phyloP scores from a whole-genome alignment of 495 filamentous ascomycete species.

The Tuber indicum region DNA sequence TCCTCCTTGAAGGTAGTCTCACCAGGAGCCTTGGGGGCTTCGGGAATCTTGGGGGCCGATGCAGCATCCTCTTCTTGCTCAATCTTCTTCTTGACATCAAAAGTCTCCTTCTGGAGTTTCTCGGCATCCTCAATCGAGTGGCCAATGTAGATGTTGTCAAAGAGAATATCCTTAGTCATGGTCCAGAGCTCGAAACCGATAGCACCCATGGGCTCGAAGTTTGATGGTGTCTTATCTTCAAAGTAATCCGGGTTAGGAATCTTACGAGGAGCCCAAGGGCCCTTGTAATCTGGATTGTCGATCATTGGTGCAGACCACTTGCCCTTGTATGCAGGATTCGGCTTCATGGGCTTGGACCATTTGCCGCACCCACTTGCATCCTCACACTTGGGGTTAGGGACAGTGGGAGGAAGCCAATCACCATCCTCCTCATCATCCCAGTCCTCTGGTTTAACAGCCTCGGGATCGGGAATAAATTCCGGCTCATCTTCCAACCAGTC shows the following conservation, averaged over 20 bases:
- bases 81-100: constrained; percentile 79
- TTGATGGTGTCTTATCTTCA: constrained; percentile 94
- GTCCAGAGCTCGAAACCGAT: constrained; percentile 99
- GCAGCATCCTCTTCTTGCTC: constrained; percentile 80
- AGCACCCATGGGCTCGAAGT: constrained; percentile 97
- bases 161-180: constrained; percentile 97
- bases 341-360: constrained; percentile 87
- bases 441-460: constrained; percentile 97
- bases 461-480: constrained; percentile 78
- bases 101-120: constrained; percentile 85
- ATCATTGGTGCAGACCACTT: constrained; percentile 92
- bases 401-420: constrained; percentile 91
- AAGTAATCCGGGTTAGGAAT: constrained; percentile 95
- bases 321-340: constrained; percentile 98
- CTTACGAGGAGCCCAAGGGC: constrained; percentile 87
- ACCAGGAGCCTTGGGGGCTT: constrained; percentile 55
- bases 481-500: constrained; percentile 97
- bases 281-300: constrained; percentile 99
- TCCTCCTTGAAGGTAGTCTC: constrained; percentile 83
- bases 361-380: constrained; percentile 90
- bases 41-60: constrained; percentile 69
- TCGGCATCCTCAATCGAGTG: constrained; percentile 92
- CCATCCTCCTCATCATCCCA: constrained; percentile 99
- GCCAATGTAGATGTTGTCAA: constrained; percentile 99
- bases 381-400: constrained; percentile 92